Evolutionary conservation across 805 yeast genomes (phyloP).

Genomic region (Monosporozyma solicola): DNA sequence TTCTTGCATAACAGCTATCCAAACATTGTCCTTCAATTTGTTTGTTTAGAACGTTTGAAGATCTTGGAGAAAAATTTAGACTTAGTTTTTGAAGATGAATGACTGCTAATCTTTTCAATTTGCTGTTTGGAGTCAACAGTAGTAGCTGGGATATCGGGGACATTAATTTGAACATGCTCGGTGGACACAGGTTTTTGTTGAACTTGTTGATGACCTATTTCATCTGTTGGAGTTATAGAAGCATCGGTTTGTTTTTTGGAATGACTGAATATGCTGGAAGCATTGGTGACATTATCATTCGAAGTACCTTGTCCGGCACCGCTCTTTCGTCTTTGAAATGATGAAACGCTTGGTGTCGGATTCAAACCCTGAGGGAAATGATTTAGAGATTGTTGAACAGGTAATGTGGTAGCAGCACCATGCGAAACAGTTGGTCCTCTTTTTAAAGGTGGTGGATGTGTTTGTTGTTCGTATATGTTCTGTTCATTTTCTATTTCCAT

Average conservation of each 20-base stretch:
- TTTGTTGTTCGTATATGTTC: constrained; percentile 1
- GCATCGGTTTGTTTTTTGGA: not conserved
- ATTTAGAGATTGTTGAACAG: constrained; percentile 8
- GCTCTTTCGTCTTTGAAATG: constrained; percentile 8
- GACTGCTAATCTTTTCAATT: not conserved
- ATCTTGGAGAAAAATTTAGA: constrained; percentile 7
- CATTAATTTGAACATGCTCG: not conserved
- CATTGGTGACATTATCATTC: constrained; percentile 2
- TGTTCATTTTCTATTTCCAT: constrained; percentile 1
- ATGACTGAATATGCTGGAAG: constrained; percentile 10
- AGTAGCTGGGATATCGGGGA: not conserved
- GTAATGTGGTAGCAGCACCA: constrained; percentile 15
- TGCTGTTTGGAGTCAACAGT: not conserved
- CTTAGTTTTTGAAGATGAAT: not conserved
- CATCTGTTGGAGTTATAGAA: constrained; percentile 4
- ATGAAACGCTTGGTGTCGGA: constrained; percentile 6
- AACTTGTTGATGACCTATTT: not conserved
- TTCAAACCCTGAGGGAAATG: constrained; percentile 3
- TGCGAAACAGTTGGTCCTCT: constrained; percentile 4
- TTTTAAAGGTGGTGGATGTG: constrained; percentile 2
- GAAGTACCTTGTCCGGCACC: not conserved
- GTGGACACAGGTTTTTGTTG: not conserved
- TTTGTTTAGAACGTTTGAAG: constrained; percentile 8
- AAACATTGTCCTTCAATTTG: not conserved
- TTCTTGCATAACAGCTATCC: not conserved